phyloP scores from a whole-genome alignment of 1,139 yeast genomes.

The Pichia sp. region DNA sequence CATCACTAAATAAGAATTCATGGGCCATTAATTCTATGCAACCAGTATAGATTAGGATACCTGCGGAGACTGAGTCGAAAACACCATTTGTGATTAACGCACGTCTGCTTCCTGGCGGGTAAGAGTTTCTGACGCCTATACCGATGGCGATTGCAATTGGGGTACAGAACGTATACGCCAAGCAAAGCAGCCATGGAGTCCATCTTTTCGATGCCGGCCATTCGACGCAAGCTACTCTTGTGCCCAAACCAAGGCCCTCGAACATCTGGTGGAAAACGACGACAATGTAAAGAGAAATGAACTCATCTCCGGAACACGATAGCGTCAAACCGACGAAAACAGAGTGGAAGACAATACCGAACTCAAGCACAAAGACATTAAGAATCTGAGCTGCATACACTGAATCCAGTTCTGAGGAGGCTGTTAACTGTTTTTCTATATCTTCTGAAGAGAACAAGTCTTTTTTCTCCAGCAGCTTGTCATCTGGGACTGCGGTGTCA shows the following conservation, averaged over 20 bases:
- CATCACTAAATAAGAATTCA: conserved; percentile 70
- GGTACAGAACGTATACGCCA: conserved; percentile 57
- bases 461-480: not conserved
- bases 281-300: conserved; percentile 73
- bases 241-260: conserved; percentile 89
- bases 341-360: conserved; percentile 54
- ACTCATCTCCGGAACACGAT: conserved; percentile 61
- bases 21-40: conserved; percentile 85
- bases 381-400: conserved; percentile 44
- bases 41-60: conserved; percentile 81
- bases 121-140: conserved; percentile 67
- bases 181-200: conserved; percentile 27
- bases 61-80: conserved; percentile 80
- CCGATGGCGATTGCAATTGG: conserved; percentile 87
- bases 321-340: conserved; percentile 50
- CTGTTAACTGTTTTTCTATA: conserved; percentile 10
- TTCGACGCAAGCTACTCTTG: conserved; percentile 68
- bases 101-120: conserved; percentile 52
- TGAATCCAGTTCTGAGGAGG: not conserved
- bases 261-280: conserved; percentile 86
- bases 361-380: conserved; percentile 46
- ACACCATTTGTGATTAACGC: conserved; percentile 72
- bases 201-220: conserved; percentile 48
- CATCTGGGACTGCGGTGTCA: not conserved
- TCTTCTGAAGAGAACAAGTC: conserved; percentile 1